phyloP scores from a whole-genome alignment of 176 grass and related monocot species.

The Triticum urartu region DNA sequence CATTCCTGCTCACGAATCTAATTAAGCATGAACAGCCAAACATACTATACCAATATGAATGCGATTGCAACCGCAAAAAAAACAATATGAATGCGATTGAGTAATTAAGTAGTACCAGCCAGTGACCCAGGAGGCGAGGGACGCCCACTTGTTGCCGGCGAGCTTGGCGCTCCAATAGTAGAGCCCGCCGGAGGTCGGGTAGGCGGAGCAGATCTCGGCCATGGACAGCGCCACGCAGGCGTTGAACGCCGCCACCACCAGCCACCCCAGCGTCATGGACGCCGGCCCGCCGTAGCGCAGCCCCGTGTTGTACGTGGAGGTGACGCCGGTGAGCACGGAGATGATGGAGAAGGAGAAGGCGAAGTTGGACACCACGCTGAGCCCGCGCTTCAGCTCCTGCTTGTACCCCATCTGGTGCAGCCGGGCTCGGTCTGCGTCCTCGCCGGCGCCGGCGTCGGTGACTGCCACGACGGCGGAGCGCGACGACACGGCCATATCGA shows the following conservation, averaged over 20 bases:
- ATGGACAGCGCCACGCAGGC: slow-evolving; percentile 55
- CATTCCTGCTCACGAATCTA: neutral
- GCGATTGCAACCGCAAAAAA: no score
- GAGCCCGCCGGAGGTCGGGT: slow-evolving; percentile 73
- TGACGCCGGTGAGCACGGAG: slow-evolving; percentile 57
- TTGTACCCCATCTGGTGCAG: slow-evolving; percentile 63
- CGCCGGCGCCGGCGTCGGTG: neutral
- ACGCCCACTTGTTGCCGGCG: slow-evolving; percentile 65
- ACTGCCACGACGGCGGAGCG: slow-evolving; percentile 1
- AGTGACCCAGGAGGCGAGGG: slow-evolving; percentile 72
- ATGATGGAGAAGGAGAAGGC: slow-evolving; percentile 63
- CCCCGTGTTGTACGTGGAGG: slow-evolving; percentile 58
- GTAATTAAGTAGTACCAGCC: neutral
- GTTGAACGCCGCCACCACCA: slow-evolving; percentile 44
- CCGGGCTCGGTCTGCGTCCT: slow-evolving; percentile 33
- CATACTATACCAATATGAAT: no score
- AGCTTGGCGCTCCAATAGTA: slow-evolving; percentile 93
- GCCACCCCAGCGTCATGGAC: slow-evolving; percentile 61
- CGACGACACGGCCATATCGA: neutral
- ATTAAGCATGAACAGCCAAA: neutral
- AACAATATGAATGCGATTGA: no score
- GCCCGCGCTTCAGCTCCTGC: slow-evolving; percentile 72
- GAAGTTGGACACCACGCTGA: slow-evolving; percentile 55
- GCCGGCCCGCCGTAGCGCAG: slow-evolving; percentile 57
- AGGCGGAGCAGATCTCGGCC: slow-evolving; percentile 80